phyloP scores from a whole-genome alignment of 169 alveolate species.

The Cryptosporidium sp. region DNA sequence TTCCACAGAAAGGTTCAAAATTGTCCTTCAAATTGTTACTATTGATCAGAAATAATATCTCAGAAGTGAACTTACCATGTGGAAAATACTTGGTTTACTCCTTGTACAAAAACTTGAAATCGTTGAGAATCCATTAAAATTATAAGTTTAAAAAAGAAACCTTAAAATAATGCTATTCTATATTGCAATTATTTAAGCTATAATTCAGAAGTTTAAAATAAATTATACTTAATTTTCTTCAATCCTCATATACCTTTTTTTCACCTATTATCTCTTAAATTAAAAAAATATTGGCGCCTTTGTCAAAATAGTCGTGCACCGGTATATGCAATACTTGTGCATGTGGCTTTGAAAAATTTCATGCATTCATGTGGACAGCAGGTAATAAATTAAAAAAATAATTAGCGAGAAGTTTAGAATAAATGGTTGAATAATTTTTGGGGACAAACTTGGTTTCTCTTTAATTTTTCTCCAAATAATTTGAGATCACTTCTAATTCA shows the following conservation, averaged over 20 bases:
- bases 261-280: background rate
- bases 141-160: background rate
- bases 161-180: background rate
- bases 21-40: constrained; percentile 50
- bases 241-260: background rate
- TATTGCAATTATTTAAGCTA: background rate
- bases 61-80: constrained; percentile 46
- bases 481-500: background rate
- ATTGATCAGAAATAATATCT: background rate
- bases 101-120: constrained; percentile 56
- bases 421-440: background rate
- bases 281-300: constrained; percentile 6
- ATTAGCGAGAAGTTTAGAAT: background rate
- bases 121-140: constrained; percentile 21
- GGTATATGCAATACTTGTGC: constrained; percentile 10
- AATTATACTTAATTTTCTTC: background rate
- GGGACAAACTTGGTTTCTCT: background rate
- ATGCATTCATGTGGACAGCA: constrained; percentile 25
- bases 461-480: background rate
- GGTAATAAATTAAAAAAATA: background rate
- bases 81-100: constrained; percentile 52
- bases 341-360: background rate
- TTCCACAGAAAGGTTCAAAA: constrained; percentile 51
- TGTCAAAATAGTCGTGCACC: background rate
- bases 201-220: background rate